These are phyloP conservation scores for Neopestalotiopsis sp. DNA, from an alignment of 2,329 filamentous ascomycete species.

Conservation along the genomic window DNA sequence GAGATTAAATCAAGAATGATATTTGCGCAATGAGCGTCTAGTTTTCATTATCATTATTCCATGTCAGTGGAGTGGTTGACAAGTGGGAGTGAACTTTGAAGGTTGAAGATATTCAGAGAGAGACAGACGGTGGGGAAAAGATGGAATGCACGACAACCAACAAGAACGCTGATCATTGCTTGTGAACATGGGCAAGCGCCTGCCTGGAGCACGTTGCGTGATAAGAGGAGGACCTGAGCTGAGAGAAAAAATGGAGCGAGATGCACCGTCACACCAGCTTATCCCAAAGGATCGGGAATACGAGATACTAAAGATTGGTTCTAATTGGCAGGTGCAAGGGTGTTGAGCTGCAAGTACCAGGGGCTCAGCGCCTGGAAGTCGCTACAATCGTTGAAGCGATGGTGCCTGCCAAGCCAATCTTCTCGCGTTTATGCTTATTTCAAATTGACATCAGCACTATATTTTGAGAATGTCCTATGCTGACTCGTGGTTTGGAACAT, in stretches of 20 bases:
- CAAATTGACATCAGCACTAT: no score
- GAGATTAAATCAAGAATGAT: not conserved
- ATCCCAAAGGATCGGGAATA: not conserved
- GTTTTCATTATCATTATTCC: no score
- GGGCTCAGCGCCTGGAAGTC: not conserved
- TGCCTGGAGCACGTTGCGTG: not conserved
- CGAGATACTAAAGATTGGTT: not conserved
- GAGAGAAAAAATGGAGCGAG: not conserved
- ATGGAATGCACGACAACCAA: not conserved
- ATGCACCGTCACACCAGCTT: not conserved
- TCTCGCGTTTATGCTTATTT: no score
- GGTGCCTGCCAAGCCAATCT: no score
- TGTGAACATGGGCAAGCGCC: not conserved
- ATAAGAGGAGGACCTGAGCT: not conserved
- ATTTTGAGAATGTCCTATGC: no score
- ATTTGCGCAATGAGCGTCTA: no score
- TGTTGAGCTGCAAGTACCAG: not conserved
- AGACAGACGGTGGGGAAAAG: not conserved
- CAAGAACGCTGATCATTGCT: not conserved
- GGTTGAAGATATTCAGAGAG: no score
- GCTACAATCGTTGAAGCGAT: no score
- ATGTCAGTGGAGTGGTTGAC: no score
- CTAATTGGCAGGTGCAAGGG: not conserved
- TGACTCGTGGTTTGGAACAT: not conserved
- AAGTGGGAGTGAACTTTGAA: no score